These are phyloP conservation scores for Teratosphaeria nubilosa DNA, from an alignment of 2,329 filamentous ascomycete species.

Conservation along the genomic window DNA sequence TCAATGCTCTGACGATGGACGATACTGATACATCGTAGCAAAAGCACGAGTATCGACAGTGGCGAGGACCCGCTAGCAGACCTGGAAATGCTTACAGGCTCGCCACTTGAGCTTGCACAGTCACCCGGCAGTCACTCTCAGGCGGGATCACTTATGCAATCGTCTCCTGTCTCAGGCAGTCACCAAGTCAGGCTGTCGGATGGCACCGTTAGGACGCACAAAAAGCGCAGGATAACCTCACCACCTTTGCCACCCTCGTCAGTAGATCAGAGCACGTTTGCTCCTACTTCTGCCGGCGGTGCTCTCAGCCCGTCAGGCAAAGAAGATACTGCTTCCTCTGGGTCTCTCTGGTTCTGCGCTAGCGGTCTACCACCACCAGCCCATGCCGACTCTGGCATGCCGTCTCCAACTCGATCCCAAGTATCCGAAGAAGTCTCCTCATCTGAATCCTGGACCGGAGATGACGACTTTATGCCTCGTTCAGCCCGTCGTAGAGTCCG, in stretches of 20 bases:
- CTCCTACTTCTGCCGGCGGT: too few relatives aligned
- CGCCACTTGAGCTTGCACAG: not conserved
- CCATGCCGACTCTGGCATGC: not conserved
- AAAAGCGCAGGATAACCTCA: not conserved
- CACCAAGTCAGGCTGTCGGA: not conserved
- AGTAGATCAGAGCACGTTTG: too few relatives aligned
- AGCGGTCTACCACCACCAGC: not conserved
- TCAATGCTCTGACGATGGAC: not conserved
- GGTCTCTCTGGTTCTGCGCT: not conserved
- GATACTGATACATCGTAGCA: not conserved
- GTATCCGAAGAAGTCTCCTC: constrained; percentile 3
- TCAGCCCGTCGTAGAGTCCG: constrained; percentile 2
- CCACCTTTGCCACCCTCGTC: not conserved
- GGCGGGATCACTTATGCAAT: not conserved
- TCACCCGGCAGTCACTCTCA: not conserved
- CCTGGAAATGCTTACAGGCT: not conserved
- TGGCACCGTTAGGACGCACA: not conserved
- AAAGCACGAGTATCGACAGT: not conserved
- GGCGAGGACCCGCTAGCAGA: not conserved
- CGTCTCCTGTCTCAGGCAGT: not conserved
- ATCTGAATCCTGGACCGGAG: constrained; percentile 15
- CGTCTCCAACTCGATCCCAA: not conserved
- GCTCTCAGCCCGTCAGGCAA: too few relatives aligned
- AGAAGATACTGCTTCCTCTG: not conserved
- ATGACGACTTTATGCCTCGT: constrained; percentile 13